Conservation (phyloP, 2,329 filamentous ascomycete genomes). For the Neonectria ditissima region DNA sequence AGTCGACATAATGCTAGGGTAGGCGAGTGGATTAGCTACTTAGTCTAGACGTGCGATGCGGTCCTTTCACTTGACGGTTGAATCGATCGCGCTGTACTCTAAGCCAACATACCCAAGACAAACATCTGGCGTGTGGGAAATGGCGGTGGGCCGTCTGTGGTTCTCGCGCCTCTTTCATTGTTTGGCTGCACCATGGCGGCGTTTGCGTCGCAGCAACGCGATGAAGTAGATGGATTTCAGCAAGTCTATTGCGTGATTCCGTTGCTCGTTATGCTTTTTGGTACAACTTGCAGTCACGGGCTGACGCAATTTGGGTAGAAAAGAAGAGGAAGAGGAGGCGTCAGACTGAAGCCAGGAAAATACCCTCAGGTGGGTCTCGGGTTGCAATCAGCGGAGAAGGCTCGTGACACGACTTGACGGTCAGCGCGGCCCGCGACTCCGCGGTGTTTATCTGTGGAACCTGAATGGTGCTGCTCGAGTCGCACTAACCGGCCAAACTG, state of each 20-base stretch:
- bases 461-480: not conserved
- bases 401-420: not conserved
- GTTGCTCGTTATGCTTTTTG: not conserved
- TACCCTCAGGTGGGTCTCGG: conserved; percentile 16
- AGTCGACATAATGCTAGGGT: conserved; percentile 86
- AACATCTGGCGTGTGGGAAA: conserved; percentile 62
- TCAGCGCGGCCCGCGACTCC: not conserved
- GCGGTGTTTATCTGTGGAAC: not conserved
- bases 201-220: not conserved
- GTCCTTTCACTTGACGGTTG: not conserved
- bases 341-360: conserved; percentile 10
- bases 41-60: not conserved
- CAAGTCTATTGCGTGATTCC: not conserved
- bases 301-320: not conserved
- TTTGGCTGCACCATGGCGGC: conserved; percentile 8
- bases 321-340: not conserved
- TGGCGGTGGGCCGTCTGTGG: conserved; percentile 37
- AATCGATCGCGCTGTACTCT: not conserved
- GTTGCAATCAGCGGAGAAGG: conserved; percentile 6
- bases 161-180: not conserved
- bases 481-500: too few relatives aligned
- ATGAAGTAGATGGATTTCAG: not conserved
- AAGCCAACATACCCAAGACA: conserved; percentile 57
- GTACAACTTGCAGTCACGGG: not conserved
- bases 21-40: conserved; percentile 18